Conservation (phyloP, 371 early-diverging fungal species). For the Apophysomyces variabilis region DNA sequence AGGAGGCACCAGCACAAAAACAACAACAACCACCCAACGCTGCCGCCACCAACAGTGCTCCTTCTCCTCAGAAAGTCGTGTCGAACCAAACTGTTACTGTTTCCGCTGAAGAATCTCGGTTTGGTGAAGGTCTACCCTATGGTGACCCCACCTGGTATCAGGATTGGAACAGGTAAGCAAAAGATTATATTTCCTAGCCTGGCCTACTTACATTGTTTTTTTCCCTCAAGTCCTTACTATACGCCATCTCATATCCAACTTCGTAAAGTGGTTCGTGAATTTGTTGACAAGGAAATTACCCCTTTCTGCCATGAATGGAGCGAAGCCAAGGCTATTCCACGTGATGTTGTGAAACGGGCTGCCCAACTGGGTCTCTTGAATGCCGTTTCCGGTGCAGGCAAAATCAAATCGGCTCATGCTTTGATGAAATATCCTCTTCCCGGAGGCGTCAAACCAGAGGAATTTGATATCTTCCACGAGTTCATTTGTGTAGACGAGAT, state of each 20-base stretch:
- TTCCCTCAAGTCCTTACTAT: slow-evolving; percentile 68
- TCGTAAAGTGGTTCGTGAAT: slow-evolving; percentile 69
- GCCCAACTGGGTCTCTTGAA: slow-evolving; percentile 73
- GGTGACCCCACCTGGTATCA: slow-evolving; percentile 90
- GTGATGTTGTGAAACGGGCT: slow-evolving; percentile 66
- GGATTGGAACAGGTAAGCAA: slow-evolving; percentile 59
- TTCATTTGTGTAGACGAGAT: slow-evolving; percentile 83
- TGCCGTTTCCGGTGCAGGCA: slow-evolving; percentile 64
- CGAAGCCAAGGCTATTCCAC: slow-evolving; percentile 80
- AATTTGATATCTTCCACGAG: slow-evolving; percentile 82
- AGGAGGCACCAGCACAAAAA: slow-evolving; percentile 9
- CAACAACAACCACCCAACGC: slow-evolving; percentile 17
- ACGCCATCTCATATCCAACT: slow-evolving; percentile 76
- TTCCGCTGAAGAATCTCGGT: slow-evolving; percentile 29
- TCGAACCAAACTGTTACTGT: slow-evolving; percentile 2
- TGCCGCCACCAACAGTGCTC: background rate
- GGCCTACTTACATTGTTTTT: background rate
- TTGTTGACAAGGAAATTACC: slow-evolving; percentile 81
- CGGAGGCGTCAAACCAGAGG: slow-evolving; percentile 52
- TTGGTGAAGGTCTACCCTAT: slow-evolving; percentile 81
- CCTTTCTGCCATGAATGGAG: slow-evolving; percentile 87
- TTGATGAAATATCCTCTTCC: slow-evolving; percentile 40
- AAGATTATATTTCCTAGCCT: slow-evolving; percentile 4
- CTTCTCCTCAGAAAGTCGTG: too few species aligned
- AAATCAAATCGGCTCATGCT: slow-evolving; percentile 27